Evolutionary conservation across 1,284 basidiomycete species (phyloP).

Genomic region (Sporisorium exsertum): DNA sequence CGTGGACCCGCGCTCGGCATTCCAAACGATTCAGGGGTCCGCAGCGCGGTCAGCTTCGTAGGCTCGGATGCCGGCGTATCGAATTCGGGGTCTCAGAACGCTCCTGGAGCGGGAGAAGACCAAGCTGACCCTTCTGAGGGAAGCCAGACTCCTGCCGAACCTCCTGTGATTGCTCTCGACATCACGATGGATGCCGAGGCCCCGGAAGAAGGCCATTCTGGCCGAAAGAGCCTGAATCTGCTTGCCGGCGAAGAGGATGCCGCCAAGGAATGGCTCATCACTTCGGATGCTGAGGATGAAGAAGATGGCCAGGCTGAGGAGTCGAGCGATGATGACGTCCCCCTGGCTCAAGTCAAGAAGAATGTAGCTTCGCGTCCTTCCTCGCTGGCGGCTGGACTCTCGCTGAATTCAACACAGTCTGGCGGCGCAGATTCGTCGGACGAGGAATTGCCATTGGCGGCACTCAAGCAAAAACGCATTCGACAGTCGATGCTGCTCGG

Average conservation of each 20-base stretch:
- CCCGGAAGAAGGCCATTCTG: background rate
- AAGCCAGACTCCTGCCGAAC: constrained; percentile 37
- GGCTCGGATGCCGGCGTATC: constrained; percentile 15
- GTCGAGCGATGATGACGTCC: constrained; percentile 56
- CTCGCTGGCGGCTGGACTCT: constrained; percentile 41
- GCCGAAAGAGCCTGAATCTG: constrained; percentile 22
- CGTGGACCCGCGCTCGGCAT: constrained; percentile 16
- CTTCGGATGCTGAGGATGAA: constrained; percentile 37
- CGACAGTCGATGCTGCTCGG: constrained; percentile 39
- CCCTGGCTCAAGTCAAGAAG: constrained; percentile 55
- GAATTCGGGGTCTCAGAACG: constrained; percentile 1
- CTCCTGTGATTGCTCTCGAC: constrained; percentile 49
- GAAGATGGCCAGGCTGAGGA: constrained; percentile 17
- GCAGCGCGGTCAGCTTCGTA: constrained; percentile 29
- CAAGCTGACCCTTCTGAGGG: constrained; percentile 8
- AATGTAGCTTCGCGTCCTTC: constrained; percentile 42
- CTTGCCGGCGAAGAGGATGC: constrained; percentile 37
- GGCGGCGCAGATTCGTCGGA: constrained; percentile 51
- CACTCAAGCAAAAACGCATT: constrained; percentile 54
- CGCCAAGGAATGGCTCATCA: constrained; percentile 49
- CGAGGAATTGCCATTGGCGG: constrained; percentile 57
- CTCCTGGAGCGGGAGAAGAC: constrained; percentile 8
- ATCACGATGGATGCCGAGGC: constrained; percentile 19
- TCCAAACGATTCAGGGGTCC: constrained; percentile 14
- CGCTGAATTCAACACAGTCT: constrained; percentile 6